These are phyloP conservation scores for Macrotyloma uniflorum DNA, from an alignment of 306 rosid species.

Conservation along the genomic window DNA sequence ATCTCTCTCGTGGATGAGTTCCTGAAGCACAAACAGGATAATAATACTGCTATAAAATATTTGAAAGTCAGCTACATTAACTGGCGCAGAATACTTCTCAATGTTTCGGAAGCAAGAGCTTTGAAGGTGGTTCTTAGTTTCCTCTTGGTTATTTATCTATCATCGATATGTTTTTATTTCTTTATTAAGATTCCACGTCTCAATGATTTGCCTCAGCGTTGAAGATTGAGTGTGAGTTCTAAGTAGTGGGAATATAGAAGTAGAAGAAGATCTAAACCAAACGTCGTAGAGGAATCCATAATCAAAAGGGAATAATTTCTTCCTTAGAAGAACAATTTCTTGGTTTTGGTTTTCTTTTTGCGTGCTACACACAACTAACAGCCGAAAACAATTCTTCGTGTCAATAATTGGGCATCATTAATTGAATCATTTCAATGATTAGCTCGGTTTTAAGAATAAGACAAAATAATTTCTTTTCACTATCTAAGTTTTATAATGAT, in stretches of 20 bases:
- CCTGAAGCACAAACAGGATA: constrained; percentile 9
- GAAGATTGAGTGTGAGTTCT: background rate
- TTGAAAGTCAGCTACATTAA: constrained; percentile 39
- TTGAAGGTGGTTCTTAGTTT: constrained; percentile 15
- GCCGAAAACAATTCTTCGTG: constrained; percentile 14
- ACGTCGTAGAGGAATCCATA: background rate
- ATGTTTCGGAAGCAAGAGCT: constrained; percentile 26
- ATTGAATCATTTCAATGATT: constrained; percentile 30
- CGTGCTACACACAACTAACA: constrained; percentile 19
- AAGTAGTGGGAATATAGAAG: constrained; percentile 1
- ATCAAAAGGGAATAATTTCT: constrained; percentile 21
- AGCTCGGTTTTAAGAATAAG: background rate
- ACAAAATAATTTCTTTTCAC: background rate
- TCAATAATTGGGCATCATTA: constrained; percentile 23
- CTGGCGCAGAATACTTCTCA: constrained; percentile 28
- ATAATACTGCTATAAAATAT: constrained; percentile 29
- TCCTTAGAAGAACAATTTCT: constrained; percentile 29
- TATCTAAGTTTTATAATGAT: background rate
- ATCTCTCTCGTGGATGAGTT: constrained; percentile 20
- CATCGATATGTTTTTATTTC: background rate
- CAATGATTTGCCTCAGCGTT: constrained; percentile 26
- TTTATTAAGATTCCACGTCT: constrained; percentile 25
- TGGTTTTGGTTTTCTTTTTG: constrained; percentile 9
- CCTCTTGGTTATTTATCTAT: background rate
- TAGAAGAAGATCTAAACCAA: background rate